phyloP scores from a whole-genome alignment of 2,329 filamentous ascomycete species.

The Trichoderma citrinoviride region DNA sequence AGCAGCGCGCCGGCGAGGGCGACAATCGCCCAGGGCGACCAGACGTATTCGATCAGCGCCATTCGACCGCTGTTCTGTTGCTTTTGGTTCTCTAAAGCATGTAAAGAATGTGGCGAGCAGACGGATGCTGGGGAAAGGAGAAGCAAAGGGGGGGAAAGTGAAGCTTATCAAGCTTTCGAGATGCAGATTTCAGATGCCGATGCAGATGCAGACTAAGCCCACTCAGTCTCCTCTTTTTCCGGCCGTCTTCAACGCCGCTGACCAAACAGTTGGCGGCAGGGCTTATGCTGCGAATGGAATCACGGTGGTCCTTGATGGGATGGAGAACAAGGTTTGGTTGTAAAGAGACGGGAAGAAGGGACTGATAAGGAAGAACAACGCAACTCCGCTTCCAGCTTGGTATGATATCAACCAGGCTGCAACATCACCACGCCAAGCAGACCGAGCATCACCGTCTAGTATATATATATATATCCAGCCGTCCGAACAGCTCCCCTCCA shows the following conservation, averaged over 20 bases:
- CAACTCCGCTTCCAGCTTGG: too few relatives aligned
- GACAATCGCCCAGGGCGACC: slow-evolving; percentile 48
- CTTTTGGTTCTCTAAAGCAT: neutral
- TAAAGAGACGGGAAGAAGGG: too few relatives aligned
- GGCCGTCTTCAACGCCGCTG: slow-evolving; percentile 1
- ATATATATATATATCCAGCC: neutral
- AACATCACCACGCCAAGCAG: neutral
- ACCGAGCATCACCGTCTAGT: neutral
- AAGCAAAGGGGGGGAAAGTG: too few relatives aligned
- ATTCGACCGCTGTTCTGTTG: slow-evolving; percentile 27
- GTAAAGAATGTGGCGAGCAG: too few relatives aligned
- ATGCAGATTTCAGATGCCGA: too few relatives aligned
- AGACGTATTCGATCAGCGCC: slow-evolving; percentile 31
- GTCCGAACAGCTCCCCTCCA: neutral
- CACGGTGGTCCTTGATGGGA: neutral
- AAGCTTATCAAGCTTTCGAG: too few relatives aligned
- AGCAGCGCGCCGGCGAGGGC: slow-evolving; percentile 46
- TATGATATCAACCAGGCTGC: too few relatives aligned
- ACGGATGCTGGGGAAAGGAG: too few relatives aligned
- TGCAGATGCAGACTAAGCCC: slow-evolving; percentile 3
- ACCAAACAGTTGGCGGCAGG: neutral
- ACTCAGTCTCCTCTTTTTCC: slow-evolving; percentile 4
- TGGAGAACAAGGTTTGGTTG: neutral
- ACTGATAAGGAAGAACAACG: too few relatives aligned
- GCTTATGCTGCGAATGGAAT: neutral